These are phyloP conservation scores for Corinectria fuckeliana DNA, from an alignment of 2,329 filamentous ascomycete genomes.

Conservation along the genomic window DNA sequence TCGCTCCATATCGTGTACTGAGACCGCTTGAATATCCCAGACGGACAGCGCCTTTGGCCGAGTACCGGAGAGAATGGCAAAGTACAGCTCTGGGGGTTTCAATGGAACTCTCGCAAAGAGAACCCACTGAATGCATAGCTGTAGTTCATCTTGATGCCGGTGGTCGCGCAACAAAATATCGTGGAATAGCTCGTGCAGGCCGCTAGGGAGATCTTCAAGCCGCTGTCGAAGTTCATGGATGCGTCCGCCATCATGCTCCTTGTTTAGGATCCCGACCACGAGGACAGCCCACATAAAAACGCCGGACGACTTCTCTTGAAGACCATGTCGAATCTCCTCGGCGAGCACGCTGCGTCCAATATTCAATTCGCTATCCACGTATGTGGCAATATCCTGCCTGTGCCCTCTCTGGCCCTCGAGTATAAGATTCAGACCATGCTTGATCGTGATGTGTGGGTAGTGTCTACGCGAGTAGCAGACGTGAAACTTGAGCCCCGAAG, in stretches of 20 bases:
- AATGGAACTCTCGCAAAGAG: conserved; percentile 56
- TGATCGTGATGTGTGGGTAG: conserved; percentile 51
- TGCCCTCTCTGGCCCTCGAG: conserved; percentile 40
- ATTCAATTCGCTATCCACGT: conserved; percentile 19
- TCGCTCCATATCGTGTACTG: not conserved
- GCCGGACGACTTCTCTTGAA: conserved; percentile 47
- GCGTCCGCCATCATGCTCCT: conserved; percentile 39
- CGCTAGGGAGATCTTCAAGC: conserved; percentile 45
- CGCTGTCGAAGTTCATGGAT: conserved; percentile 31
- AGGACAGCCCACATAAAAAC: conserved; percentile 55
- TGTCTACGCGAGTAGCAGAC: conserved; percentile 56
- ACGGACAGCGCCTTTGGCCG: fast-evolving
- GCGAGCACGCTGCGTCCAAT: not conserved
- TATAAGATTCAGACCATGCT: conserved; percentile 31
- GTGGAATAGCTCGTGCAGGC: conserved; percentile 56
- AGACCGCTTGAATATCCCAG: conserved; percentile 29
- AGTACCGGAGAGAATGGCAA: conserved; percentile 20
- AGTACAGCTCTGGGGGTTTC: conserved; percentile 51
- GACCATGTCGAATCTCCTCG: conserved; percentile 6
- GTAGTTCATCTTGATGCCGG: conserved; percentile 47
- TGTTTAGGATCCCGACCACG: conserved; percentile 47
- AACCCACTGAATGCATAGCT: conserved; percentile 58
- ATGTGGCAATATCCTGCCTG: conserved; percentile 32
- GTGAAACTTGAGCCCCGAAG: conserved; percentile 25
- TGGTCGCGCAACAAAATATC: conserved; percentile 57